These are phyloP conservation scores for Polychytrium aggregatum DNA, from an alignment of 192 early-diverging fungal genomes.

Conservation along the genomic window DNA sequence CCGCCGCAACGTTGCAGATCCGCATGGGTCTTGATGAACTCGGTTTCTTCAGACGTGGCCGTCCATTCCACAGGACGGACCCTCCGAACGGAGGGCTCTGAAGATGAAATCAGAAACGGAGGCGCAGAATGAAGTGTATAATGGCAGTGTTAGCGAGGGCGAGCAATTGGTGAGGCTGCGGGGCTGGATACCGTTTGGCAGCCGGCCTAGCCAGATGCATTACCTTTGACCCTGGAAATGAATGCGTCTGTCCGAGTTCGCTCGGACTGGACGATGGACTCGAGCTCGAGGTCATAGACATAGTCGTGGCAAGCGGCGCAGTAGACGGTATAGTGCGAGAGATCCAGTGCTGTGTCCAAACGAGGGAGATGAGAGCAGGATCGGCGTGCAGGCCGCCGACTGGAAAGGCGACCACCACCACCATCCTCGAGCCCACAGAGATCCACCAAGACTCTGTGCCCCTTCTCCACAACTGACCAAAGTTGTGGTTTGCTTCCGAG, in stretches of 20 bases:
- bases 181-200: constrained; percentile 1
- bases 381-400: neutral
- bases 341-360: constrained; percentile 75
- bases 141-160: neutral
- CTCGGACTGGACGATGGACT: constrained; percentile 30
- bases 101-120: no score
- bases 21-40: constrained; percentile 32
- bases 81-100: constrained; percentile 38
- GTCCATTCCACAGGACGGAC: constrained; percentile 39
- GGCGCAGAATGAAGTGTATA: no score
- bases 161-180: constrained; percentile 19
- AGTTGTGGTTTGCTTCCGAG: constrained; percentile 30
- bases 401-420: no score
- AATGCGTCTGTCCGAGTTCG: constrained; percentile 26
- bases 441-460: no score
- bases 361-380: neutral
- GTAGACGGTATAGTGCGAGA: constrained; percentile 52
- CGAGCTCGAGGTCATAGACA: constrained; percentile 67
- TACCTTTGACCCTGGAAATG: constrained; percentile 35
- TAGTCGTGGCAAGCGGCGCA: constrained; percentile 74
- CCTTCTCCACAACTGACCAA: constrained; percentile 29
- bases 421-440: no score
- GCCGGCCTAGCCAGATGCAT: neutral
- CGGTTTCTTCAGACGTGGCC: constrained; percentile 43
- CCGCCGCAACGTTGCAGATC: constrained; percentile 34